Conservation (phyloP, 768 basidiomycete genomes). For the Boletus subcaerulescens region DNA sequence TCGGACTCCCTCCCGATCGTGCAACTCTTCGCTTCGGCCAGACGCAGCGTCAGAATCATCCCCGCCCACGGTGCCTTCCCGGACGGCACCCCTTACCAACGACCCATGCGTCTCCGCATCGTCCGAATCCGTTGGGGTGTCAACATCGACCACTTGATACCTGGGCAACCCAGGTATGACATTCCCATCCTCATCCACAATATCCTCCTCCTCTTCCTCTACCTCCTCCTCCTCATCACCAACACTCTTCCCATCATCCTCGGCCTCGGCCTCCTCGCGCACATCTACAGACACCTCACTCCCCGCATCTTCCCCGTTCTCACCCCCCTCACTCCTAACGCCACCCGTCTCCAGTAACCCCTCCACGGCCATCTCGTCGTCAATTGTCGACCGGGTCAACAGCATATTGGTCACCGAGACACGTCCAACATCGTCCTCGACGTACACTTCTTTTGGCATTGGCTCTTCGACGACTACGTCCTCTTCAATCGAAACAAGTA, state of each 20-base stretch:
- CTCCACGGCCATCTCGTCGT: constrained; percentile 26
- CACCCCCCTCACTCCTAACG: background rate
- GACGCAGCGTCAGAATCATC: background rate
- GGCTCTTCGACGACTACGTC: background rate
- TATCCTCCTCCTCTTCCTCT: background rate
- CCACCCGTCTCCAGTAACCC: constrained; percentile 14
- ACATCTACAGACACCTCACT: background rate
- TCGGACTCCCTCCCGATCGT: too few relatives aligned
- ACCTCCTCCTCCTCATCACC: background rate
- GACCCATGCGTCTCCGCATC: constrained; percentile 26
- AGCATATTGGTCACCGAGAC: background rate
- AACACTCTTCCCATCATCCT: too few relatives aligned
- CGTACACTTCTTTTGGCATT: background rate
- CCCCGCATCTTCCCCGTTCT: background rate
- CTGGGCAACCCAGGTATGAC: background rate
- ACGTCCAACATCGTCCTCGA: background rate
- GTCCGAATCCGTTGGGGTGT: constrained; percentile 27
- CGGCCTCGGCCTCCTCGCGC: background rate
- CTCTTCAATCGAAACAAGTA: constrained; percentile 7
- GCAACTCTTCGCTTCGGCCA: background rate
- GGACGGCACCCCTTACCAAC: constrained; percentile 3
- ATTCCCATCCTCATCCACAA: background rate
- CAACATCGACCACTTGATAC: constrained; percentile 9
- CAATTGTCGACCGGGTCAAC: constrained; percentile 5
- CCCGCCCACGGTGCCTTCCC: background rate